Evolutionary conservation across 2,329 filamentous ascomycete species (phyloP).

Genomic region (Monosporascus ibericus): DNA sequence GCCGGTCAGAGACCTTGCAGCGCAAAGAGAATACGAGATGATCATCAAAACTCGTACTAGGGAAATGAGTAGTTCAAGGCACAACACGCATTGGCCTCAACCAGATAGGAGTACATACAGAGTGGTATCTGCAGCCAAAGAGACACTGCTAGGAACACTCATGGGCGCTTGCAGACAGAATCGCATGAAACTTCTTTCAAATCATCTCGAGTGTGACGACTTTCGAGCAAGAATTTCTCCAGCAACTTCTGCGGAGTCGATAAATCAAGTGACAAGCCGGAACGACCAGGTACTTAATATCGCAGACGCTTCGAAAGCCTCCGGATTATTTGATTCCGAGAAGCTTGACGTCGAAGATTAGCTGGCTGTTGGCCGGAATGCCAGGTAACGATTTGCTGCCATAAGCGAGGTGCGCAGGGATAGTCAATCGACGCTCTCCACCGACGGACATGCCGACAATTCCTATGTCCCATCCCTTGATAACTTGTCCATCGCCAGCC

Average conservation of each 20-base stretch:
- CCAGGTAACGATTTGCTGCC: slow-evolving; percentile 76
- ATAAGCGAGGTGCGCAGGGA: slow-evolving; percentile 83
- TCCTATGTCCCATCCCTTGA: slow-evolving; percentile 98
- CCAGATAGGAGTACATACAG: slow-evolving; percentile 19
- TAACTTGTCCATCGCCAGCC: slow-evolving; percentile 89
- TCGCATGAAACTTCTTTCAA: neutral
- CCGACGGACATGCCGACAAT: slow-evolving; percentile 87
- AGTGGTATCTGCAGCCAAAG: slow-evolving; percentile 16
- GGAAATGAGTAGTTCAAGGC: neutral
- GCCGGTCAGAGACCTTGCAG: slow-evolving; percentile 43
- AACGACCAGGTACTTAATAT: neutral
- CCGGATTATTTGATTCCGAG: slow-evolving; percentile 69
- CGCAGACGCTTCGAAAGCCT: slow-evolving; percentile 1
- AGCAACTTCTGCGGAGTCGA: neutral
- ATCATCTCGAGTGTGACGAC: neutral
- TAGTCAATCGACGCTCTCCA: slow-evolving; percentile 86
- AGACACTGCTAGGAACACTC: neutral
- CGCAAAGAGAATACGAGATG: slow-evolving; percentile 18
- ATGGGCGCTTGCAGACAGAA: neutral
- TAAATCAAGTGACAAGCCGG: neutral
- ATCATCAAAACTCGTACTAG: neutral
- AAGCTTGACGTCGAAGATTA: slow-evolving; percentile 89
- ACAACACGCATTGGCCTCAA: slow-evolving; percentile 1
- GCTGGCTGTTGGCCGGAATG: slow-evolving; percentile 84
- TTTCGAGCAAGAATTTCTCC: neutral